A percentile compares a stretch with the other conserved stretches of the same genome.
phyloP scores from a whole-genome alignment of 1,284 basidiomycete species.

The Moesziomyces sp. region DNA sequence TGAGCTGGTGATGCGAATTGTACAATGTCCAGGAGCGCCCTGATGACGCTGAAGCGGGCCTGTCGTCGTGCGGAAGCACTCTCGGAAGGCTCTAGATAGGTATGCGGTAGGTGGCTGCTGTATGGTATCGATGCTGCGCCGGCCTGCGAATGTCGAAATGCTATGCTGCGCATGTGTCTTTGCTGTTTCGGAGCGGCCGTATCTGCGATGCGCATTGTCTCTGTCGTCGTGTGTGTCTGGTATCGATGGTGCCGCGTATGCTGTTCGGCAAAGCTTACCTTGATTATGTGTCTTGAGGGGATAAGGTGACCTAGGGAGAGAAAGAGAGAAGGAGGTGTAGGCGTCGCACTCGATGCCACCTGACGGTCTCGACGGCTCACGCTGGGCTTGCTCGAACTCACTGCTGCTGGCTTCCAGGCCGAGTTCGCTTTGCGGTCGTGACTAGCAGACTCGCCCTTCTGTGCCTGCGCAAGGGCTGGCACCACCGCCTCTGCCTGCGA shows the following conservation, averaged over 20 bases:
- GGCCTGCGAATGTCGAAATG: not conserved
- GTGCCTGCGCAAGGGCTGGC: too few relatives aligned
- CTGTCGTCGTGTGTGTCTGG: conserved; percentile 8
- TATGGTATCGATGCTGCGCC: not conserved
- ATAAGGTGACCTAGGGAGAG: conserved; percentile 43
- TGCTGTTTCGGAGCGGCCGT: conserved; percentile 1
- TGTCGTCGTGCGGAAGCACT: too few relatives aligned
- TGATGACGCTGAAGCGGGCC: too few relatives aligned
- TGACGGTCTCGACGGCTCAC: conserved; percentile 4
- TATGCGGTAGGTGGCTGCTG: not conserved
- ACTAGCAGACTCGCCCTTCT: too few relatives aligned
- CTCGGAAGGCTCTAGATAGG: too few relatives aligned
- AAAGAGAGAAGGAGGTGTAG: conserved; percentile 22
- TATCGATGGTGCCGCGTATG: conserved; percentile 17
- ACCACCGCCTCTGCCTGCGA: not conserved
- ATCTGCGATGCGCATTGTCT: conserved; percentile 7
- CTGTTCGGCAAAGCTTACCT: conserved; percentile 38
- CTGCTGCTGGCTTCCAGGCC: conserved; percentile 3
- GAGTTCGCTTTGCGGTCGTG: too few relatives aligned
- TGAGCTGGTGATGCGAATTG: not conserved
- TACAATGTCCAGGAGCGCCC: not conserved
- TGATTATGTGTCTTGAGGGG: conserved; percentile 51
- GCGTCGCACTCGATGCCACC: conserved; percentile 25
- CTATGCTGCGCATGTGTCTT: conserved; percentile 2
- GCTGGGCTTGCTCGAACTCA: not conserved